Evolutionary conservation across 352 stramenopile species (phyloP), one percentile per base, ranked within the genome.

Genomic region (Globisporangium splendens): DNA sequence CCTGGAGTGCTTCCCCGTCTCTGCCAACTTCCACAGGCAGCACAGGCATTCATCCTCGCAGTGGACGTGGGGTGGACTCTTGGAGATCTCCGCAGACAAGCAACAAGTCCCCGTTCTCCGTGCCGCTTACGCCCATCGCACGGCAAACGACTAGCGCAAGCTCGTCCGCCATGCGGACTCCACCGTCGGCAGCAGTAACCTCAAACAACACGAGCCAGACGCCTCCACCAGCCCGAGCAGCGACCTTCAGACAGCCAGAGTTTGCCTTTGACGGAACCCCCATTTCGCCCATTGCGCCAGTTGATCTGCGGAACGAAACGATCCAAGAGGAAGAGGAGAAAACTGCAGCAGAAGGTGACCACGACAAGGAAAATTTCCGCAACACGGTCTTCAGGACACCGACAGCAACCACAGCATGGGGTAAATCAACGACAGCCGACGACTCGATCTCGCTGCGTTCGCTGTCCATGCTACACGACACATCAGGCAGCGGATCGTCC

Each of bases 191-290:
- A 56, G 3, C 54, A 52, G 31, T 17, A 13, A 24, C 53, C n/a
- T n/a, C n/a, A n/a, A n/a, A n/a, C n/a, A 28, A 17, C 28, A 51
- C 46, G 11, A 20, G 21, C 8, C 47, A 18, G 22, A 46, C 21
- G 11, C 15, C 54, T 43, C 14, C n/a, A 47, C 8, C 55, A 43
- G 21, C 8, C 8, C 15, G 24, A 13, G 13, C 20, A 44, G 44
- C 38, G 35, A 38, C n/a, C 38, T 35, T 7, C 41, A 55, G 42
- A 0, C 31, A 42, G 12, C 46, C 54, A 41, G 48, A 48, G 43
- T 55, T 70, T 61, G 50, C 54, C 13, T 83, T 77, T 39, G 75
- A 75, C 5, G 52, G 78, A 10, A 87, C 79, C 50, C 79, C 79
- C 54, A 83, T 89, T 61, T 54, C 68, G 1, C 56, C 56, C n/a